These are phyloP conservation scores for Allantophomopsis cytisporea DNA, from an alignment of 2,329 filamentous ascomycete genomes.

Conservation along the genomic window DNA sequence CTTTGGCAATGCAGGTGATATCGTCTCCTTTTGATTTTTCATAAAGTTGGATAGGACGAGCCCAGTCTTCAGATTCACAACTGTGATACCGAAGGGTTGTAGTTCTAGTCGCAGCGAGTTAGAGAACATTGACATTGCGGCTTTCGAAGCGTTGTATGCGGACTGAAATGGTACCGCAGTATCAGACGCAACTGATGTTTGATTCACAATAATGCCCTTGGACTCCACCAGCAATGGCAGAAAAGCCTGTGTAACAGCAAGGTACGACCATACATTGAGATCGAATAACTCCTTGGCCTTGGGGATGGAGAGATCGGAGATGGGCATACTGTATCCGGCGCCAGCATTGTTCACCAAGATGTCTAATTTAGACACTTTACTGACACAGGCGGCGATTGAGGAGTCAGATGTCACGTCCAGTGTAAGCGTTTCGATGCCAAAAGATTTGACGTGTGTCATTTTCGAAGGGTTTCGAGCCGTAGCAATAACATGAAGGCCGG, in stretches of 20 bases:
- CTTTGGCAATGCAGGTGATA: not conserved
- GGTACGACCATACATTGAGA: slow-evolving; percentile 23
- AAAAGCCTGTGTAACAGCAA: slow-evolving; percentile 25
- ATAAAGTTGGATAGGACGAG: slow-evolving; percentile 1
- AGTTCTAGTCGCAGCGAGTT: slow-evolving; percentile 26
- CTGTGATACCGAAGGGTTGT: slow-evolving; percentile 3
- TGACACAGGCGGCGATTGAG: not conserved
- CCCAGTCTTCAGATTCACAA: slow-evolving; percentile 3
- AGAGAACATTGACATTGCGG: slow-evolving; percentile 23
- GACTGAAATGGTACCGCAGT: slow-evolving; percentile 21
- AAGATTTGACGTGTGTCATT: not conserved
- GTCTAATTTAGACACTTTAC: slow-evolving; percentile 1
- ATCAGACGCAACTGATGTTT: slow-evolving; percentile 20
- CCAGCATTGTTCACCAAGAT: slow-evolving; percentile 4
- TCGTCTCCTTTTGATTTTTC: not conserved
- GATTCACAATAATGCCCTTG: slow-evolving; percentile 23
- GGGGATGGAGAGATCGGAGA: slow-evolving; percentile 5
- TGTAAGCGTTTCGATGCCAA: slow-evolving; percentile 2
- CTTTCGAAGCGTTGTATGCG: slow-evolving; percentile 28
- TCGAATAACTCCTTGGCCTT: slow-evolving; percentile 17
- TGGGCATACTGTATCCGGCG: slow-evolving; percentile 7
- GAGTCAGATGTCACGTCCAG: slow-evolving; percentile 1
- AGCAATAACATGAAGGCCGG: slow-evolving; percentile 3
- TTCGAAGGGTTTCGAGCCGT: slow-evolving; percentile 2
- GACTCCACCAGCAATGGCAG: slow-evolving; percentile 21